These are phyloP conservation scores for Massarina eburnea DNA, from an alignment of 2,329 filamentous ascomycete genomes.

Conservation along the genomic window DNA sequence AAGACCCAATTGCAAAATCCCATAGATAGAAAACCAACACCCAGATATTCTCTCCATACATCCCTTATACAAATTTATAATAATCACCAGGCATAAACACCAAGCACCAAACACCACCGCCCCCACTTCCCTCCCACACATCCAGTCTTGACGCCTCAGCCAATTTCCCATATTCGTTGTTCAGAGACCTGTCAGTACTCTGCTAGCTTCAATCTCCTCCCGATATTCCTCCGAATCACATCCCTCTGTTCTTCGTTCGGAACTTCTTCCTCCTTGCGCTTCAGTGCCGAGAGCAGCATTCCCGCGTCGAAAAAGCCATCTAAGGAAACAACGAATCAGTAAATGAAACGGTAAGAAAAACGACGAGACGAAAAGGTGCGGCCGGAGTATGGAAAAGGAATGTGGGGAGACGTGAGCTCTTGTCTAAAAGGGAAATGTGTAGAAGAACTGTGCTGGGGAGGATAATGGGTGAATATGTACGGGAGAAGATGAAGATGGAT, in stretches of 20 bases:
- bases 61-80: no score
- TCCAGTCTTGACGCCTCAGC: no score
- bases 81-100: no score
- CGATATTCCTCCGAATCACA: conserved; percentile 67
- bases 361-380: not conserved
- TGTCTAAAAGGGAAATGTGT: conserved; percentile 6
- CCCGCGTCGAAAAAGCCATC: conserved; percentile 98
- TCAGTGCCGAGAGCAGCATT: conserved; percentile 87
- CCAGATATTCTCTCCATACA: no score
- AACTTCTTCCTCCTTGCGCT: conserved; percentile 62
- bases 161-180: no score
- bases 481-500: conserved; percentile 1
- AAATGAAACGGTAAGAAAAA: conserved; percentile 15
- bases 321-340: conserved; percentile 48
- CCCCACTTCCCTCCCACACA: not conserved
- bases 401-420: conserved; percentile 6
- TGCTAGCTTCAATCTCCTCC: conserved; percentile 70
- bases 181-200: conserved; percentile 64
- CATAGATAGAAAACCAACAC: no score
- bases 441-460: conserved; percentile 7
- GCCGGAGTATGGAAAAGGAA: not conserved
- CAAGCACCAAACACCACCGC: not conserved
- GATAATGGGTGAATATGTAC: not conserved
- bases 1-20: no score
- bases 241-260: conserved; percentile 60